Base-by-base conservation (phyloP, 148 eudicot genomes). In the Camellia lanceoleosa region DNA sequence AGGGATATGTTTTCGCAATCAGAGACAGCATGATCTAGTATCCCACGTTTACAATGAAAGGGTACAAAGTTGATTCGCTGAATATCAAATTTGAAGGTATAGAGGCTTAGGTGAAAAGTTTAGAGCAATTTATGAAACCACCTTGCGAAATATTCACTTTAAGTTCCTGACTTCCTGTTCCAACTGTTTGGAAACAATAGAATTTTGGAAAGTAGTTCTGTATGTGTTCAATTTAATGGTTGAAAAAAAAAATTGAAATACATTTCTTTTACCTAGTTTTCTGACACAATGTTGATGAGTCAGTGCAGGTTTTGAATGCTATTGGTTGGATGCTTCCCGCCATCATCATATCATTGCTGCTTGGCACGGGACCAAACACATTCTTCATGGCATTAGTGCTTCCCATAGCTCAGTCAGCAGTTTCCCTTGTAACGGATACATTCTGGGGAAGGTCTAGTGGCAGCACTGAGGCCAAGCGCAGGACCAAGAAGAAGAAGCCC, bases 251-350 rank as follows among this genome's bases (percentile, higher is more conserved):
- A 59, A 2, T 16, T 68, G 46, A 42, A 4, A 54, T 20, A 14
- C 60, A 61, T 55, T 58, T 18, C 67, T 70, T 38, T 44, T 30
- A 30, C 9, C 47, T 41, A 58, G 61, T 64, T 43, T 23, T 42
- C 38, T 51, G 14, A 68, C 16, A 41, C 12, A 0, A 9, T 65
- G 56, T 61, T n/a, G 44, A 65, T 60, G 61, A 46, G 51, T n/a
- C n/a, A 71, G 76, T 85, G 88, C 92, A 93, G 96, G 81, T 85
- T 73, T 56, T 89, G 56, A 77, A 80, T 78, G 80, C 90, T 85
- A 87, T 93, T 68, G 98, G 92, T 44, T 94, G 98, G 98, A 86
- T 94, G 87, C 52, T 94, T 83, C 98, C 98, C 2, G 91, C 90
- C 23, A 62, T 94, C 55, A 51, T 81, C 79, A 79, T 92, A 73